Base-by-base conservation (phyloP, 768 basidiomycete species). In the Termitomyces sp. region DNA sequence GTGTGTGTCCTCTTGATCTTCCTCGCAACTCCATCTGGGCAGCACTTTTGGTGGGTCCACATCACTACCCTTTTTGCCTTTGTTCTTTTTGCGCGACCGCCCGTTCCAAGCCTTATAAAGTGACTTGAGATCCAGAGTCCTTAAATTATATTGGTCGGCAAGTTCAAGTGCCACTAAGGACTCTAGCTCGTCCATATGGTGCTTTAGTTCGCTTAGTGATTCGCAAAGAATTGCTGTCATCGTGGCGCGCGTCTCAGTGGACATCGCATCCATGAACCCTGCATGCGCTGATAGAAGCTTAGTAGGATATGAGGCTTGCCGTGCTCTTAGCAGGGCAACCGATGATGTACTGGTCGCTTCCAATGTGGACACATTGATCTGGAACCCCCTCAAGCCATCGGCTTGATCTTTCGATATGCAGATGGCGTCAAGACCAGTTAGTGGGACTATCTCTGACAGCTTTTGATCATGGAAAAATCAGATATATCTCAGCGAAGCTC, bases 401-500 rank as follows among this genome's bases (percentile, higher is more conserved):
- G 74, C 65, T 54, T 79, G 78, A 46, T 63, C 62, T 55, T 72
- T 67, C n/a, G 65, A 68, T 51, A 80, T 67, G 45, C 74, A 73
- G 24, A 75, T 69, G 24, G 72, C 78, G 61, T 75, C 72, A 55
- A 79, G 70, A 8, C 73, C 72, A n/a, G 65, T 61, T 1, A 81
- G 58, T 12, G 68, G 66, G 30, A 70, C 70, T 60, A 81, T 61
- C 56, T 79, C 79, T 45, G 68, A 49, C 65, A 76, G 63, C 77
- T 80, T 60, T 32, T 32, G 41, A 54, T 55, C 17, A 45, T 47
- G 14, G 35, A 37, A 40, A n/a, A 47, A 42, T 51, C 28, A 32
- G 26, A 45, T 49, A 45, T 49, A 53, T 50, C 50, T 58, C 48
- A 65, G 54, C 14, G 43, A 14, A 49, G 22, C 19, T 32, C 11